Base-by-base conservation (phyloP, 495 filamentous ascomycete species). In the Oidiodendron maius region DNA sequence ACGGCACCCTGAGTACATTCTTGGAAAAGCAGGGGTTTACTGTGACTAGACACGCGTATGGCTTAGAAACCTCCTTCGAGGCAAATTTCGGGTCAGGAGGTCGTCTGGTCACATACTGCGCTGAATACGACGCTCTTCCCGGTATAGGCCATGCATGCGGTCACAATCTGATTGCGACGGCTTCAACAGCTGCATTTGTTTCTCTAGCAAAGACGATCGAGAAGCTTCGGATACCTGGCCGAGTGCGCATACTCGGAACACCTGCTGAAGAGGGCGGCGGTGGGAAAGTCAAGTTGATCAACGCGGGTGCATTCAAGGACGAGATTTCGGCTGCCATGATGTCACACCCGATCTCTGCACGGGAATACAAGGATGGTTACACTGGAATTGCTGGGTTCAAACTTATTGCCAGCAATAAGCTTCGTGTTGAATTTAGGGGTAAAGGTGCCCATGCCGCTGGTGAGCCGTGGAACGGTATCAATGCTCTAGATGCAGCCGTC, bases 261-360 rank as follows among this genome's bases (percentile, higher is more conserved):
- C 84, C 84, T 0, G 84, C 78, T 0, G 84, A 89, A 61, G 83
- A 87, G 43, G 64, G 76, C 15, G 80, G 81, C 10, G 82, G 82
- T 6, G 84, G 83, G 18, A 87, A 89, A 59, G 80, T 80, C 46
- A 76, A 74, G 36, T 68, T 87, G 6, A 68, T 86, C 23, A 59
- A 83, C 15, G 74, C 70, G 0, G 81, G 80, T 0, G 84, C 82
- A 3, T 86, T 83, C 61, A 64, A 73, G 25, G 69, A 69, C 13
- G 59, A 64, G 24, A 80, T 83, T n/a, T 80, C 85, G 57, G 72
- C 85, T 47, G 79, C 68, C 16, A 65, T 87, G 26, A 82, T 86
- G 63, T 75, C 78, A 34, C 83, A 80, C 60, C 71, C 72, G 6
- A 72, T 74, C 2, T 76, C 69, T 30, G 32, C 59, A 0, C 46